A percentile compares a stretch with the other conserved stretches of the same genome.
Evolutionary conservation across 768 basidiomycete genomes (phyloP).

Genomic region (Pholiota microspora): DNA sequence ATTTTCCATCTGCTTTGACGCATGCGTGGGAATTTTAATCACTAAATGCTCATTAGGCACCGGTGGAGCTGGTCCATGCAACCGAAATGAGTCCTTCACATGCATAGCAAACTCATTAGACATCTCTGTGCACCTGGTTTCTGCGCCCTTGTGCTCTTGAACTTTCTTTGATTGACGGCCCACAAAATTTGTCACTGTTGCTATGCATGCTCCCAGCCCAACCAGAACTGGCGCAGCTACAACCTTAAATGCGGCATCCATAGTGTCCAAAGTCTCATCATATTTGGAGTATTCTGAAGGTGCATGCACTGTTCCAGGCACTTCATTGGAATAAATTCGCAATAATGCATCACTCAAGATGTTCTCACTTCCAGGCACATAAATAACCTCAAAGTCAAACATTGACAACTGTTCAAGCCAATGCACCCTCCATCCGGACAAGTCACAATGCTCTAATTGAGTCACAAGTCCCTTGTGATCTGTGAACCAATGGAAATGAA

Average conservation of each 20-base stretch:
- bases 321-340: constrained; percentile 14
- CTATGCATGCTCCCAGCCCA: not conserved
- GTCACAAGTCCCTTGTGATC: constrained; percentile 25
- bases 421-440: constrained; percentile 28
- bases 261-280: constrained; percentile 16
- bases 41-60: not conserved
- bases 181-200: not conserved
- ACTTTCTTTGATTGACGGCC: not conserved
- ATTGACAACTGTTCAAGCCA: constrained; percentile 28
- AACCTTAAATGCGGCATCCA: not conserved
- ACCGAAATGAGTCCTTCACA: not conserved
- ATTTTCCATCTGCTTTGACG: too few species aligned
- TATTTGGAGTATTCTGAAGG: constrained; percentile 16
- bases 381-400: constrained; percentile 15
- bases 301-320: constrained; percentile 13
- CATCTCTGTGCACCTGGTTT: not conserved
- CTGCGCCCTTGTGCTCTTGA: not conserved
- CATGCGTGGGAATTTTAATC: not conserved
- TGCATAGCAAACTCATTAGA: not conserved
- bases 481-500: constrained; percentile 23
- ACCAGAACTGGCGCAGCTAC: not conserved
- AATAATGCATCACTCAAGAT: constrained; percentile 27
- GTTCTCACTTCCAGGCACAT: constrained; percentile 26
- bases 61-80: too few species aligned
- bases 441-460: constrained; percentile 25